A percentile compares a stretch with the other conserved stretches of the same genome.
These are phyloP conservation scores for Phytophthora podocarpi DNA, from an alignment of 352 stramenopile genomes.

Conservation along the genomic window DNA sequence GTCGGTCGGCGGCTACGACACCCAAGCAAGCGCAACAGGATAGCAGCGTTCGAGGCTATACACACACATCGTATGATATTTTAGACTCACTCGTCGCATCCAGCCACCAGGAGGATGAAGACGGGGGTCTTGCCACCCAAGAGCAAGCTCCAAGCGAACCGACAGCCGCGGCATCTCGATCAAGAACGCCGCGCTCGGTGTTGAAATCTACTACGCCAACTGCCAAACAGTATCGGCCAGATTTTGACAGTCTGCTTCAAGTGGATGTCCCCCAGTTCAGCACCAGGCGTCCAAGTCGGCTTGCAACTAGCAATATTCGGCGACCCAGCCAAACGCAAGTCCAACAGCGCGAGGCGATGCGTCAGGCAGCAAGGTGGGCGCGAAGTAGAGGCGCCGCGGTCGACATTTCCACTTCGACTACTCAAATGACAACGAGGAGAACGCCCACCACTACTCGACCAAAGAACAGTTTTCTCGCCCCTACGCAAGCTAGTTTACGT, in stretches of 20 bases:
- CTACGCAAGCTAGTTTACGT: constrained; percentile 70
- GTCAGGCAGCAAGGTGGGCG: constrained; percentile 33
- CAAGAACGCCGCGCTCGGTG: constrained; percentile 6
- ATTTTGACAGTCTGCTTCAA: constrained; percentile 55
- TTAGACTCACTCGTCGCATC: constrained; percentile 45
- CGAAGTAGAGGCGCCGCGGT: constrained; percentile 29
- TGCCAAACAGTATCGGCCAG: constrained; percentile 23
- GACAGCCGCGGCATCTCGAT: constrained; percentile 15
- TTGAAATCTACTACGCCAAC: constrained; percentile 13
- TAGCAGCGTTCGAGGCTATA: background rate
- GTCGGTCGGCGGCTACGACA: background rate
- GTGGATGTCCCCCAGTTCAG: constrained; percentile 33
- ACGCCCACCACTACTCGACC: constrained; percentile 20
- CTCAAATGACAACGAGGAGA: constrained; percentile 20
- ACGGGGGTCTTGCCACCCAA: constrained; percentile 19
- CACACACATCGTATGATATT: constrained; percentile 38
- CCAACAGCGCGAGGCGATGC: constrained; percentile 34
- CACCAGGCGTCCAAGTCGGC: constrained; percentile 23
- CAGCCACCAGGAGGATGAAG: constrained; percentile 22
- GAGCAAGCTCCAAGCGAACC: constrained; percentile 35
- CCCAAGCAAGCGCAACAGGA: constrained; percentile 1
- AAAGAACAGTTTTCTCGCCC: constrained; percentile 65
- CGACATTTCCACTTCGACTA: constrained; percentile 31
- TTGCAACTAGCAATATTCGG: constrained; percentile 6
- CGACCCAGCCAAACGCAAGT: constrained; percentile 26